These are phyloP conservation scores for Paramecium caudatum DNA, from an alignment of 73 alveolate genomes.

Conservation along the genomic window DNA sequence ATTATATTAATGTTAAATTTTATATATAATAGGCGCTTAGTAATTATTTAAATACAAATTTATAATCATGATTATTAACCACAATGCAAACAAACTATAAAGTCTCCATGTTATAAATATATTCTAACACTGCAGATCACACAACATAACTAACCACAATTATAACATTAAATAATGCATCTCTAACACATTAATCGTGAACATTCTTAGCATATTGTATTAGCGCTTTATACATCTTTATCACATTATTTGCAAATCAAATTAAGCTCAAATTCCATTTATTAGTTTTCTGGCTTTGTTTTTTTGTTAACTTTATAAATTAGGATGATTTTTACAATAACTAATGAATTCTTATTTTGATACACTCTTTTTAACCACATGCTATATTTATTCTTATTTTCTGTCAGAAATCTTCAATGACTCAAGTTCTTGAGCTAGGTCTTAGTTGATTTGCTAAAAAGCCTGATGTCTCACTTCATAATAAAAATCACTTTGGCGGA, in stretches of 20 bases:
- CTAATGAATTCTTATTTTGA: constrained; percentile 13
- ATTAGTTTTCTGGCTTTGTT: background rate
- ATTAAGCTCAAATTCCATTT: background rate
- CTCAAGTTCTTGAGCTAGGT: background rate
- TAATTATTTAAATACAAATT: background rate
- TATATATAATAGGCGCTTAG: no score
- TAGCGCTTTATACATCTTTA: background rate
- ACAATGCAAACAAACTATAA: background rate
- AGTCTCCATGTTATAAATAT: background rate
- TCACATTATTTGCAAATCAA: background rate
- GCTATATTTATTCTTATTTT: background rate
- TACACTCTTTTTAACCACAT: background rate
- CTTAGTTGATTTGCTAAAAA: background rate
- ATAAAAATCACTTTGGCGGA: background rate
- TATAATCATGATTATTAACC: background rate
- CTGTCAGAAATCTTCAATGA: background rate
- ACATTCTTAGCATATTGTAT: background rate
- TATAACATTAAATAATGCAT: background rate
- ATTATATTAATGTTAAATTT: no score
- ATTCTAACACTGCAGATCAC: background rate
- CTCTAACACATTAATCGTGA: background rate
- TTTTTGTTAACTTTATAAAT: background rate
- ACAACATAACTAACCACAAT: background rate
- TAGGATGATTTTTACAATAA: background rate
- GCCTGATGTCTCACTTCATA: background rate